These are phyloP conservation scores for Lycium barbarum DNA, from an alignment of 257 asterid species.

Conservation along the genomic window DNA sequence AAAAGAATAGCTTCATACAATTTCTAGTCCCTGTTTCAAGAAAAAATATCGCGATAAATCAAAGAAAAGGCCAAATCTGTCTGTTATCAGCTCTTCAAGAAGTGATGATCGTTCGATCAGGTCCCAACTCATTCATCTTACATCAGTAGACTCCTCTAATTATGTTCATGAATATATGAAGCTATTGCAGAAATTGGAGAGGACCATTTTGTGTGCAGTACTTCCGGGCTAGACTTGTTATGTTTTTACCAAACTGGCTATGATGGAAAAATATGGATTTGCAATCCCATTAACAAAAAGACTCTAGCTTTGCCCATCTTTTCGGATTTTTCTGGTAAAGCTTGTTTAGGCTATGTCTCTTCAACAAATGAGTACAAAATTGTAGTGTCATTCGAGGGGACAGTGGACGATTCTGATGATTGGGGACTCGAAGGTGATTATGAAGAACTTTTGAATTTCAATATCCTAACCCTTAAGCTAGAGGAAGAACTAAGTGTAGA, in stretches of 20 bases:
- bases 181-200: background rate
- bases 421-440: background rate
- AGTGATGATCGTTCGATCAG: background rate
- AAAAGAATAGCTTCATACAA: constrained; percentile 28
- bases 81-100: background rate
- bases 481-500: background rate
- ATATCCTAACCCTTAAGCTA: background rate
- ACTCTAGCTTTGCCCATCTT: background rate
- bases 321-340: background rate
- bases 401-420: background rate
- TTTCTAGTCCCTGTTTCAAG: constrained; percentile 30
- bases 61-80: constrained; percentile 1
- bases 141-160: background rate
- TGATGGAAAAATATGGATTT: background rate
- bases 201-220: background rate
- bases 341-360: background rate
- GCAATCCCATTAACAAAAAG: background rate
- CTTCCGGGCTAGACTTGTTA: background rate
- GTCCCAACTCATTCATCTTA: constrained; percentile 15
- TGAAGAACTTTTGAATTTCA: background rate
- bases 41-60: background rate
- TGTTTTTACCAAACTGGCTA: constrained; percentile 17
- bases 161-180: background rate
- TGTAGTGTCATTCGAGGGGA: background rate
- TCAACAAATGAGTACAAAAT: background rate